phyloP scores from a whole-genome alignment of 2,329 filamentous ascomycete species.

The Tolypocladium guangdongense region DNA sequence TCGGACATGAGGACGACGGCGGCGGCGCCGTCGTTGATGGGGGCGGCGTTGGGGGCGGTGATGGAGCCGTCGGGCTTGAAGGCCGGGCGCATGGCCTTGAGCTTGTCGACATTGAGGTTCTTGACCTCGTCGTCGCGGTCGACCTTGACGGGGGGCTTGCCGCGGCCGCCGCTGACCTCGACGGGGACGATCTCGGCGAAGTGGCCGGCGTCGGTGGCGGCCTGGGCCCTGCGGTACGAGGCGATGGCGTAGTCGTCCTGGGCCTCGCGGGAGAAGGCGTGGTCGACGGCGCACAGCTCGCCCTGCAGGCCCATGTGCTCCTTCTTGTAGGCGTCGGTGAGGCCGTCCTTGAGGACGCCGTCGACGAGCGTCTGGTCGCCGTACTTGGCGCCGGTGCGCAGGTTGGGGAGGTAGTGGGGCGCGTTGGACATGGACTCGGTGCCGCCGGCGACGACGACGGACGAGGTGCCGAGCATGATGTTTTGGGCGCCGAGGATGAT shows the following conservation, averaged over 20 bases:
- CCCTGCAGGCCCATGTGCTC: slow-evolving; percentile 93
- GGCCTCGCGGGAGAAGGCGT: slow-evolving; percentile 68
- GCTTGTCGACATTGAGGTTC: slow-evolving; percentile 79
- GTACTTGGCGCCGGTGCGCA: slow-evolving; percentile 86
- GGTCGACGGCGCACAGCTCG: slow-evolving; percentile 83
- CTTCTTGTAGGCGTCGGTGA: slow-evolving; percentile 90
- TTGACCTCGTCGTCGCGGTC: slow-evolving; percentile 91
- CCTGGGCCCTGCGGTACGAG: slow-evolving; percentile 88
- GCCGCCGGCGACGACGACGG: slow-evolving; percentile 86
- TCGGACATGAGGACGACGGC: slow-evolving; percentile 91
- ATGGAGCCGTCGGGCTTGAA: slow-evolving; percentile 81
- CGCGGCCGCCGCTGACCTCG: slow-evolving; percentile 76
- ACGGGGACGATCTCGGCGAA: slow-evolving; percentile 89
- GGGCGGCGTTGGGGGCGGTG: slow-evolving; percentile 92
- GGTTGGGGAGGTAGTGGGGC: slow-evolving; percentile 84
- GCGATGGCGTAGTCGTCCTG: slow-evolving; percentile 96
- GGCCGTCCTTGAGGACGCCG: slow-evolving; percentile 85
- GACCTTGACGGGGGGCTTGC: slow-evolving; percentile 74
- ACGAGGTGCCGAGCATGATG: slow-evolving; percentile 91
- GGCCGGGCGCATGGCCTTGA: slow-evolving; percentile 73
- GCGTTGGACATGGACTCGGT: slow-evolving; percentile 98
- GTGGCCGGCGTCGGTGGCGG: slow-evolving; percentile 67
- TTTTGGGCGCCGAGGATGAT: slow-evolving; percentile 92
- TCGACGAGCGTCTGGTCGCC: slow-evolving; percentile 84
- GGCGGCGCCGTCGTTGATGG: slow-evolving; percentile 88